Percentiles rank a stretch among this genome's conserved stretches.
Evolutionary conservation across 805 yeast species (phyloP).

Genomic region (Yarrowia keelungensis): DNA sequence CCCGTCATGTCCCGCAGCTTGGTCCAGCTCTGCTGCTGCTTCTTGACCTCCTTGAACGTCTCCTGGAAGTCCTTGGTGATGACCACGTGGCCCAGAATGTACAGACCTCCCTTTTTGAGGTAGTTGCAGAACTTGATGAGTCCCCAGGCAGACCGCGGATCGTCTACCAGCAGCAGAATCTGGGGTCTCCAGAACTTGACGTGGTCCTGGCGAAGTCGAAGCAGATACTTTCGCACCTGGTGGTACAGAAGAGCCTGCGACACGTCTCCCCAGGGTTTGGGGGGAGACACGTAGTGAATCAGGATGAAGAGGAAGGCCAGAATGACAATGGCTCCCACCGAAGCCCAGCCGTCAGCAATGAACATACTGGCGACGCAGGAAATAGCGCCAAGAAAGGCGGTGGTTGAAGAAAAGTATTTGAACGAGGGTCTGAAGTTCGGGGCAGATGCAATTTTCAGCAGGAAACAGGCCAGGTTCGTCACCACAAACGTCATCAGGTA

Average conservation of each 20-base stretch:
- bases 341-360: slow-evolving; percentile 90
- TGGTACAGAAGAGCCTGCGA: slow-evolving; percentile 94
- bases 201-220: slow-evolving; percentile 85
- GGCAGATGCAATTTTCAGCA: slow-evolving; percentile 86
- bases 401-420: slow-evolving; percentile 78
- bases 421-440: slow-evolving; percentile 99
- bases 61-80: slow-evolving; percentile 67
- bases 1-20: slow-evolving; percentile 77
- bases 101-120: slow-evolving; percentile 92
- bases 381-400: slow-evolving; percentile 79
- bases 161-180: slow-evolving; percentile 82
- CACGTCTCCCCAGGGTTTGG: slow-evolving; percentile 98
- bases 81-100: slow-evolving; percentile 90
- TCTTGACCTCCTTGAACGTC: slow-evolving; percentile 70
- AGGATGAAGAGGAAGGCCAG: slow-evolving; percentile 70
- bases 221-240: slow-evolving; percentile 89
- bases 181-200: slow-evolving; percentile 99
- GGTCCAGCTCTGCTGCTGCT: slow-evolving; percentile 82
- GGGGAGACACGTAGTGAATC: slow-evolving; percentile 91
- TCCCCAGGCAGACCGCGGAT: slow-evolving; percentile 92
- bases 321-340: slow-evolving; percentile 73
- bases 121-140: slow-evolving; percentile 91
- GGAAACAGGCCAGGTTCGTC: slow-evolving; percentile 90
- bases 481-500: slow-evolving; percentile 95
- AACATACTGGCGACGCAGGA: slow-evolving; percentile 85